phyloP scores from a whole-genome alignment of 2,329 filamentous ascomycete species.

The Lachnellula suecica region DNA sequence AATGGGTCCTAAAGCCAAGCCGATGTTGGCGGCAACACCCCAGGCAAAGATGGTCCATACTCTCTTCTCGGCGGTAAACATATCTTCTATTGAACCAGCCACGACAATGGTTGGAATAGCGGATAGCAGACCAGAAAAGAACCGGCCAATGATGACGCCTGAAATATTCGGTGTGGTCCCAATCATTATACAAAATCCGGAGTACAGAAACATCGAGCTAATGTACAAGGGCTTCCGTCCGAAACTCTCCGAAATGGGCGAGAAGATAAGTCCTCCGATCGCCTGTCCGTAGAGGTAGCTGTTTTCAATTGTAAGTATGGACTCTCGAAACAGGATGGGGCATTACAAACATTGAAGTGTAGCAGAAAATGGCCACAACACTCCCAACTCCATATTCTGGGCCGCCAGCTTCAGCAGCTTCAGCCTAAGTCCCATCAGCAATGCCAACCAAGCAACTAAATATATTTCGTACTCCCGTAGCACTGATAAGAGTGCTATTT shows the following conservation, averaged over 20 bases:
- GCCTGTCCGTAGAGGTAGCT: constrained; percentile 39
- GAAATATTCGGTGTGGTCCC: constrained; percentile 36
- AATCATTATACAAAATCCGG: constrained; percentile 37
- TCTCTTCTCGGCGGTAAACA: constrained; percentile 44
- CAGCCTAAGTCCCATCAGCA: background rate
- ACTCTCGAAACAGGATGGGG: no score
- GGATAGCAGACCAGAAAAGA: constrained; percentile 43
- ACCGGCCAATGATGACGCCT: constrained; percentile 40
- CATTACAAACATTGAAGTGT: background rate
- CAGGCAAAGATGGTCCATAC: constrained; percentile 47
- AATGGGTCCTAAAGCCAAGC: constrained; percentile 43
- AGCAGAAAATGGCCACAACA: background rate
- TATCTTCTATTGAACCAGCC: constrained; percentile 48
- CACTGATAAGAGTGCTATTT: background rate
- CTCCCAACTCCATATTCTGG: background rate
- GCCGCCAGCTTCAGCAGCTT: background rate
- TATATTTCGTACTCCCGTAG: background rate
- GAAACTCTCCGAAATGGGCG: constrained; percentile 38
- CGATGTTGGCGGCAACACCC: constrained; percentile 42
- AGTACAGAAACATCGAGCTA: constrained; percentile 33
- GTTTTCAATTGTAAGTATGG: no score
- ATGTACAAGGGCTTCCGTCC: constrained; percentile 38
- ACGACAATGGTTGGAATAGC: constrained; percentile 47
- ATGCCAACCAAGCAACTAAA: background rate
- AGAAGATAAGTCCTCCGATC: constrained; percentile 38